Evolutionary conservation across 106 monocot species (phyloP).

Genomic region (Dendrobium huoshanense): DNA sequence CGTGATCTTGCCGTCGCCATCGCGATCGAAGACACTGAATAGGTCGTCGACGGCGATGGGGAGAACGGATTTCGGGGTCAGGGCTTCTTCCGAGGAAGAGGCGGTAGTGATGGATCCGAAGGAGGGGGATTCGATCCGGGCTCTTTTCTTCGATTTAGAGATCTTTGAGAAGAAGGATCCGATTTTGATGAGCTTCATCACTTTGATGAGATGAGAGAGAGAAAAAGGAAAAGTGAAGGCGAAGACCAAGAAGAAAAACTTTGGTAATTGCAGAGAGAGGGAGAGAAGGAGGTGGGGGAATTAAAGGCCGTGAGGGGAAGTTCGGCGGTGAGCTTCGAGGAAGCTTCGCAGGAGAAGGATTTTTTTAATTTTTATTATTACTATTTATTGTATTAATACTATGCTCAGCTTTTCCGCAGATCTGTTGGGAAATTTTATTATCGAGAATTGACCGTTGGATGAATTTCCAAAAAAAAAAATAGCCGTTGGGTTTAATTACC

Average conservation of each 20-base stretch:
- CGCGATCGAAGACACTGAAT: conserved; percentile 6
- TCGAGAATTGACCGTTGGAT: background rate
- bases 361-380: background rate
- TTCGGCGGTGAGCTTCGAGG: conserved; percentile 14
- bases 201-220: too few species aligned
- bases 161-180: background rate
- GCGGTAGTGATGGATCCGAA: background rate
- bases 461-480: too few species aligned
- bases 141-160: conserved; percentile 23
- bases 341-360: conserved; percentile 12
- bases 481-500: background rate
- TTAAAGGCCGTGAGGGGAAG: background rate
- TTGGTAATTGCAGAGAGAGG: background rate
- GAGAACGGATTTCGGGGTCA: conserved; percentile 20
- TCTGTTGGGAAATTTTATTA: background rate
- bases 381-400: background rate
- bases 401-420: background rate
- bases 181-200: conserved; percentile 14
- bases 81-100: background rate
- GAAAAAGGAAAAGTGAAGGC: background rate
- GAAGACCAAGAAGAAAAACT: background rate
- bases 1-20: conserved; percentile 13
- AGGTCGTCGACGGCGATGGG: conserved; percentile 4
- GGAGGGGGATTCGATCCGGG: background rate
- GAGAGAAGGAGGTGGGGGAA: background rate